Evolutionary conservation across 2,329 filamentous ascomycete species (phyloP).

Genomic region (Microascus cirrosus): DNA sequence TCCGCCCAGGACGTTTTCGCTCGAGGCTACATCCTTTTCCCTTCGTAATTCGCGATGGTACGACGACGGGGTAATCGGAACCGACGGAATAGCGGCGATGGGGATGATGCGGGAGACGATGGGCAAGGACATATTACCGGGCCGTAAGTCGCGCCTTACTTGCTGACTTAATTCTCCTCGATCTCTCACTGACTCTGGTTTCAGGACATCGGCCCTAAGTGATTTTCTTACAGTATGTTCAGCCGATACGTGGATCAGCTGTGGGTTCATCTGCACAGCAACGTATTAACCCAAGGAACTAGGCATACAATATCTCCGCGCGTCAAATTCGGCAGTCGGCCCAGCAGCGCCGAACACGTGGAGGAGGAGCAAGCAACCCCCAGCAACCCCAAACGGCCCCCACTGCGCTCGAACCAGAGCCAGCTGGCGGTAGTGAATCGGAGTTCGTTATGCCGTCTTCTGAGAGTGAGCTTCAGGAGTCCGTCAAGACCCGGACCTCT

Average conservation of each 20-base stretch:
- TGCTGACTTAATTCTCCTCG: no score
- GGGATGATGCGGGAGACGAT: not conserved
- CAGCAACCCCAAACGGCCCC: conserved; percentile 5
- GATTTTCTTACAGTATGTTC: conserved; percentile 37
- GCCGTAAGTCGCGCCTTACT: conserved; percentile 17
- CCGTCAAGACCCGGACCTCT: conserved; percentile 11
- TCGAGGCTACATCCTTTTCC: not conserved
- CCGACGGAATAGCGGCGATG: not conserved
- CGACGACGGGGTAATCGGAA: not conserved
- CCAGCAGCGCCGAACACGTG: conserved; percentile 21
- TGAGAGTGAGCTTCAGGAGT: conserved; percentile 11
- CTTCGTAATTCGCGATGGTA: not conserved
- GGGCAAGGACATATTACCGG: conserved; percentile 19
- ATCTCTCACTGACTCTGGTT: not conserved
- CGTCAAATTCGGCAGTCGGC: conserved; percentile 40
- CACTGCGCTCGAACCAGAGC: conserved; percentile 14
- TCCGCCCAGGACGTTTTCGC: not conserved
- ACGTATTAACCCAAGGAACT: not conserved
- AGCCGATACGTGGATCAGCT: not conserved
- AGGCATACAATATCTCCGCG: conserved; percentile 64
- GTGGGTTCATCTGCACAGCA: not conserved
- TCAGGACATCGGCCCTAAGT: conserved; percentile 40
- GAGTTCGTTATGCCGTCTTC: conserved; percentile 5
- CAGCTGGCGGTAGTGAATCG: conserved; percentile 7
- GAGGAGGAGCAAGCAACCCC: not conserved